Percentiles rank a stretch among this genome's conserved stretches.
These are phyloP conservation scores for Aspergillus baeticus DNA, from an alignment of 495 filamentous ascomycete species.

Conservation along the genomic window DNA sequence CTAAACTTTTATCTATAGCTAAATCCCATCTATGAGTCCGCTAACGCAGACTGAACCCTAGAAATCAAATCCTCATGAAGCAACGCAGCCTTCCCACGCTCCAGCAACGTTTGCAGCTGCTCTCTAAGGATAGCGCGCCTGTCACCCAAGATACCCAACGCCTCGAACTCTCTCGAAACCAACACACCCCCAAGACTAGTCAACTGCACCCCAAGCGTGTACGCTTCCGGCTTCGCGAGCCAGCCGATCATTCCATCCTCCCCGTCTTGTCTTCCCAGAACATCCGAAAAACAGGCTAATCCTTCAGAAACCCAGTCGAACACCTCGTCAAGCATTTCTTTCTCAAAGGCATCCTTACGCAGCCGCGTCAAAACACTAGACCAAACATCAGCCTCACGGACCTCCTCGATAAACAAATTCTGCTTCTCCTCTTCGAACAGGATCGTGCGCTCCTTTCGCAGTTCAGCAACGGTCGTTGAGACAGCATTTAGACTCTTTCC, in stretches of 20 bases:
- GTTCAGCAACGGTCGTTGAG: slow-evolving; percentile 42
- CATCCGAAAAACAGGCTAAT: slow-evolving; percentile 45
- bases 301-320: slow-evolving; percentile 58
- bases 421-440: slow-evolving; percentile 88
- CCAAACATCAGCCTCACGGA: slow-evolving; percentile 70
- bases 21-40: slow-evolving; percentile 15
- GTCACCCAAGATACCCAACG: slow-evolving; percentile 26
- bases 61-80: slow-evolving; percentile 37
- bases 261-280: slow-evolving; percentile 20
- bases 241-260: slow-evolving; percentile 69
- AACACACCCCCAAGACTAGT: slow-evolving; percentile 41
- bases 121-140: slow-evolving; percentile 18
- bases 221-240: slow-evolving; percentile 70
- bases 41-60: slow-evolving; percentile 29
- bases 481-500: slow-evolving; percentile 33
- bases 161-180: slow-evolving; percentile 38
- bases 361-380: slow-evolving; percentile 41
- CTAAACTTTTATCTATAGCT: slow-evolving; percentile 16
- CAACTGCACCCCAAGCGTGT: slow-evolving; percentile 63
- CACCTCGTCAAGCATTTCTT: slow-evolving; percentile 29
- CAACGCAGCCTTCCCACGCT: slow-evolving; percentile 23
- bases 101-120: slow-evolving; percentile 23
- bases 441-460: slow-evolving; percentile 61
- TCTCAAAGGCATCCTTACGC: slow-evolving; percentile 19
- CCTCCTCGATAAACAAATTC: slow-evolving; percentile 83